Base-by-base conservation (phyloP, 495 filamentous ascomycete species). In the Xanthoparmelia taractica region DNA sequence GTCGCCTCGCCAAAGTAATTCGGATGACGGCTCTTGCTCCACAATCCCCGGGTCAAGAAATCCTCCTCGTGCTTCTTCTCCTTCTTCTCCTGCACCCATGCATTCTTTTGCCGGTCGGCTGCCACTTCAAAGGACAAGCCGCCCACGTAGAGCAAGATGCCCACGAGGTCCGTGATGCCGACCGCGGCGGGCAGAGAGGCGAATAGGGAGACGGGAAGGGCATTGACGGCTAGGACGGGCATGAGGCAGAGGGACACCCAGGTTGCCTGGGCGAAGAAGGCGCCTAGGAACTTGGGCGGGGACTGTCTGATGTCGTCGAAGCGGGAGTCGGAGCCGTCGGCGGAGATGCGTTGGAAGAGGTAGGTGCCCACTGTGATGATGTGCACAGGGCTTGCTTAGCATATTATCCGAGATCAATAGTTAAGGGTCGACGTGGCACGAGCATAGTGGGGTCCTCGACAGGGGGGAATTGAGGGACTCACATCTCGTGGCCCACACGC, bases 1-100 rank as follows among this genome's bases (percentile, higher is more conserved):
- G 81, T 84, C 18, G 72, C 75, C 69, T 89, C 86, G 4, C 86
- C 86, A 63, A 85, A 84, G 70, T 88, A 88, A 63, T 88, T 87
- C 8, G 85, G 86, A 73, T 85, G 85, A 38, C 83, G 72, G 38
- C 81, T 83, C 68, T 77, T 76, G 11, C 72, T 72, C 84, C 84
- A 87, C 60, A 87, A 64, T 0, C 86, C 84, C 2, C 71, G 67
- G 2, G 82, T 82, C 54, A 87, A 66, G 64, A 88, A 87, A 61
- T 80, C 76, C 72, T 88, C 85, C 29, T 77, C 78, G 65, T 88
- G 85, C 59, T 78, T 72, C 73, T 86, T 87, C 41, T 76, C 72
- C 59, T 76, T 75, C 72, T 83, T 85, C 34, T 78, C 81, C 58
- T 72, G 66, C 38, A 75, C 58, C 87, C 85, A 88, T 23, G 68